Base-by-base conservation (phyloP, 164 flowering plant species). In the Kalanchoe fedtschenkoi region DNA sequence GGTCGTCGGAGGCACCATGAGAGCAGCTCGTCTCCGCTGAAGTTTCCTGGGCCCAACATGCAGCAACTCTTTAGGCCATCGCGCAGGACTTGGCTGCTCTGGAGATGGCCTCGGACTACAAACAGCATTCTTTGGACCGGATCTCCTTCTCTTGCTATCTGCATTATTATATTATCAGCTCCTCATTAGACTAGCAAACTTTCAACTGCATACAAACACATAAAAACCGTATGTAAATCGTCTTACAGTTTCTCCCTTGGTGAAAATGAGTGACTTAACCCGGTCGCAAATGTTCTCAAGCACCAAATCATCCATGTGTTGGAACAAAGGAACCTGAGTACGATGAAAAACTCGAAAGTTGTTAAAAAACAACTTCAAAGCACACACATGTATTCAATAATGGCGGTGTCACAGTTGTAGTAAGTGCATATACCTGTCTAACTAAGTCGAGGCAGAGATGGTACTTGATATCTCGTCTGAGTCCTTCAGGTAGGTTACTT, bases 41-140 rank as follows among this genome's bases (percentile, higher is more conserved):
- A 89, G 76, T 92, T 92, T 3, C 98, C 96, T 0, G 96, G 98
- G 59, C 96, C 96, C 15, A 89, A 68, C 96, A 92, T 89, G 81
- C 96, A 92, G 51, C 91, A 83, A 65, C 95, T 87, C 63, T 84
- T 73, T 3, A 92, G 80, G 0, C 95, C 95, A 19, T 92, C 91
- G 19, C 92, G 67, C 5, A 92, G 77, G 0, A 83, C 77, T 80
- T 89, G 97, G 80, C 93, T 84, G 72, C 96, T 89, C 58, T 86
- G 91, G 26, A 92, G 87, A 63, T 89, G 98, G 1, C 98, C 96
- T 60, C 95, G 68, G 5, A 92, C 93, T 43, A 92, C 83, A 64
- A 92, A 92, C 9, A 89, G 38, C 98, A 92, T 89, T 71, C 96
- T 80, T 33, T 82, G 82, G 8, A 92, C 96, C 24, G 98, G 98